Percentiles rank a stretch among this genome's conserved stretches.
Conservation (phyloP, 2,329 filamentous ascomycete species). For the Epichloe hybrida region DNA sequence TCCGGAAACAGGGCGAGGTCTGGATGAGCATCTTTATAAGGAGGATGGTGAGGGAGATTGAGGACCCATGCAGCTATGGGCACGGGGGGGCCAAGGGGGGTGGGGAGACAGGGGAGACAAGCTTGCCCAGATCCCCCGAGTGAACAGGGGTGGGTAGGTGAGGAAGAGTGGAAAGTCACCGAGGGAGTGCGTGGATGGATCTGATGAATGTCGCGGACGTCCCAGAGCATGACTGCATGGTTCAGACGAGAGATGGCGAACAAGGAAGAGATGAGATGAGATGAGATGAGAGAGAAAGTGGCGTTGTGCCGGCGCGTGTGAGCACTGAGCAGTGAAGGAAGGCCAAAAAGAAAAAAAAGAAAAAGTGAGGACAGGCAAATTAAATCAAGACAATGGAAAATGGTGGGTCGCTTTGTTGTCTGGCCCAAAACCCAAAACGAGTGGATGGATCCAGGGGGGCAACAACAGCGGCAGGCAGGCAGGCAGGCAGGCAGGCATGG, state of each 20-base stretch:
- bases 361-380: not conserved
- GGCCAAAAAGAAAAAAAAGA: not conserved
- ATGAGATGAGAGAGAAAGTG: not conserved
- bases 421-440: not conserved
- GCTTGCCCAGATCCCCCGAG: not conserved
- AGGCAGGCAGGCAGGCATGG: not conserved
- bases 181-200: not conserved
- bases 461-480: no score
- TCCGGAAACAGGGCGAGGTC: slow-evolving; percentile 15
- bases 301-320: no score
- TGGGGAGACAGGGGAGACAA: slow-evolving; percentile 4
- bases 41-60: slow-evolving; percentile 8
- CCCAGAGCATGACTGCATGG: not conserved
- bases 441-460: not conserved
- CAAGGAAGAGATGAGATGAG: not conserved
- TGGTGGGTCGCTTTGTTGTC: not conserved
- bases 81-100: slow-evolving; percentile 6
- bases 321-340: not conserved
- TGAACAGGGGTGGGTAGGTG: slow-evolving; percentile 4
- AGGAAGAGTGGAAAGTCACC: not conserved
- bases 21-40: slow-evolving; percentile 38
- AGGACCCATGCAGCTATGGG: not conserved
- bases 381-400: not conserved
- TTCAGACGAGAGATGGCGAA: not conserved
- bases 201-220: not conserved